These are phyloP conservation scores for Phytophthora hybrid DNA, from an alignment of 352 stramenopile species.

Conservation along the genomic window DNA sequence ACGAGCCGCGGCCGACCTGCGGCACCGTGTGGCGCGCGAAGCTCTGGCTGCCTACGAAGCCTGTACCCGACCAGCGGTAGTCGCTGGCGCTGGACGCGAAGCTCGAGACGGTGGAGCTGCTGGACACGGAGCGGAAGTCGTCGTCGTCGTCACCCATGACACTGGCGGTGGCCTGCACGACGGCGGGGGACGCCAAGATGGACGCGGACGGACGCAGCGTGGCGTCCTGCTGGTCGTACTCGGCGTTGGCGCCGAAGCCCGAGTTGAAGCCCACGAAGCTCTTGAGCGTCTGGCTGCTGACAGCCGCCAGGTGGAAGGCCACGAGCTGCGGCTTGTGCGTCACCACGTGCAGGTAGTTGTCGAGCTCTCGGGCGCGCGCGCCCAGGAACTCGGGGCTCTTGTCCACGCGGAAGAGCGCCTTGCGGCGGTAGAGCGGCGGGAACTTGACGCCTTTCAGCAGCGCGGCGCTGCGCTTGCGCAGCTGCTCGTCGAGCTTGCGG, in stretches of 20 bases:
- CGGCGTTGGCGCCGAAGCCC: slow-evolving; percentile 78
- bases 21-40: slow-evolving; percentile 57
- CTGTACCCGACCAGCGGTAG: slow-evolving; percentile 86
- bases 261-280: slow-evolving; percentile 79
- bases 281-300: slow-evolving; percentile 84
- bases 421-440: slow-evolving; percentile 74
- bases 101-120: slow-evolving; percentile 68
- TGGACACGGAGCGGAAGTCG: slow-evolving; percentile 82
- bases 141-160: slow-evolving; percentile 84
- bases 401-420: slow-evolving; percentile 71
- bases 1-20: slow-evolving; percentile 37
- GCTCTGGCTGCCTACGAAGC: slow-evolving; percentile 74
- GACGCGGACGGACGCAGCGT: slow-evolving; percentile 70
- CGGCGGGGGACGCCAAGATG: slow-evolving; percentile 59
- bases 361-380: slow-evolving; percentile 66
- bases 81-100: slow-evolving; percentile 57
- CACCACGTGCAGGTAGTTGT: slow-evolving; percentile 81
- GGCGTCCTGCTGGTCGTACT: slow-evolving; percentile 71
- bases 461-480: slow-evolving; percentile 73
- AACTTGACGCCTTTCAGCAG: slow-evolving; percentile 90
- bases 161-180: slow-evolving; percentile 60
- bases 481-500: slow-evolving; percentile 83
- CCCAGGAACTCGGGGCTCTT: slow-evolving; percentile 76
- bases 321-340: slow-evolving; percentile 69
- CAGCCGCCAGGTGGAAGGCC: slow-evolving; percentile 75